Evolutionary conservation across 305 asterid genomes (phyloP).

Genomic region (Lippia alba): DNA sequence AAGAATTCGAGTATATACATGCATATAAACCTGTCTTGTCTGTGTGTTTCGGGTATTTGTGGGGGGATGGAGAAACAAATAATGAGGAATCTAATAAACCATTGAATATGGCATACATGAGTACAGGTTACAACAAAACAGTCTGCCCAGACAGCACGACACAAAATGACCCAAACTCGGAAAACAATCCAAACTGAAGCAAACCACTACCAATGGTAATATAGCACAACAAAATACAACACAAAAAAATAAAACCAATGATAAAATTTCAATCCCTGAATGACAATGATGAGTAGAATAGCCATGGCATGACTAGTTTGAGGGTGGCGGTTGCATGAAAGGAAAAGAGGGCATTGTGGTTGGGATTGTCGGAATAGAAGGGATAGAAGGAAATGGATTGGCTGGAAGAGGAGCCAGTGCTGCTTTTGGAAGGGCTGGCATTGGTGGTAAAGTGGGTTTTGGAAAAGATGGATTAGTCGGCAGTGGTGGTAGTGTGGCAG

Average conservation of each 20-base stretch:
- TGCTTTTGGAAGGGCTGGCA: slow-evolving; percentile 30
- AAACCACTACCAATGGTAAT: slow-evolving; percentile 5
- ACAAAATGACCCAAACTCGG: background rate
- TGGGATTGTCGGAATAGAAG: slow-evolving; percentile 43
- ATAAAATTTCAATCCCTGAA: background rate
- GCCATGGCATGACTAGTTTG: slow-evolving; percentile 32
- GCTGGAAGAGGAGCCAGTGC: slow-evolving; percentile 41
- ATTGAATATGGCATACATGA: too few species aligned
- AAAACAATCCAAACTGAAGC: slow-evolving; percentile 22
- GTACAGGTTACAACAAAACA: too few species aligned
- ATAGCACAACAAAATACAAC: background rate
- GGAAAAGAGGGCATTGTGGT: slow-evolving; percentile 43
- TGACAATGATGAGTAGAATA: slow-evolving; percentile 11
- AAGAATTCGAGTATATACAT: too few species aligned
- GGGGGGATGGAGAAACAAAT: background rate
- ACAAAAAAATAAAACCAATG: background rate
- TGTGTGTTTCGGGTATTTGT: too few species aligned
- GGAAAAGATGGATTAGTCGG: slow-evolving; percentile 32
- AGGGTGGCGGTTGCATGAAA: slow-evolving; percentile 41
- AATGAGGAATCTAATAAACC: too few species aligned
- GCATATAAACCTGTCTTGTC: too few species aligned
- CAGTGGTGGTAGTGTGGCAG: slow-evolving; percentile 10
- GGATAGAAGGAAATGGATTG: slow-evolving; percentile 36
- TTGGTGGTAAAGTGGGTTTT: slow-evolving; percentile 19
- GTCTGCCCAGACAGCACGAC: too few species aligned